Conservation (phyloP, 148 eudicot genomes). For the Heliosperma pusillum region DNA sequence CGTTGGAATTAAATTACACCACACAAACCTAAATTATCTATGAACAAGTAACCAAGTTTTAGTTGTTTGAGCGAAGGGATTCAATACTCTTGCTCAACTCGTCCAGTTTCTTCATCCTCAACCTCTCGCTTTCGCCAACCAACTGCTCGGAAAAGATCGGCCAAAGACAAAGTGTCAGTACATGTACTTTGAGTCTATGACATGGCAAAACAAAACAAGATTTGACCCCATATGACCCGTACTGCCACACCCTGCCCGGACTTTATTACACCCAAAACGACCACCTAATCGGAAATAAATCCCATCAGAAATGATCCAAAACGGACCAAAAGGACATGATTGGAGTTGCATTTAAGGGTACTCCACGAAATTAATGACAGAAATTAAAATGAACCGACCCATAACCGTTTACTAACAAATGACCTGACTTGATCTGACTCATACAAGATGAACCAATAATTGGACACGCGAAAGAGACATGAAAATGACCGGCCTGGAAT, state of each 20-base stretch:
- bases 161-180: not conserved
- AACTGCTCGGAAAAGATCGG: slow-evolving; percentile 39
- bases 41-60: slow-evolving; percentile 22
- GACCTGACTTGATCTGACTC: not conserved
- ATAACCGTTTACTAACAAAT: not conserved
- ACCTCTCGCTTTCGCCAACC: slow-evolving; percentile 76
- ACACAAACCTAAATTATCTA: slow-evolving; percentile 49
- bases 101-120: slow-evolving; percentile 84
- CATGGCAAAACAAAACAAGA: not conserved
- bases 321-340: not conserved
- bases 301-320: not conserved
- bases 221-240: not conserved
- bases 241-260: not conserved
- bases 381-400: not conserved
- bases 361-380: too few relatives aligned
- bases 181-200: not conserved
- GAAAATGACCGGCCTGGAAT: not conserved
- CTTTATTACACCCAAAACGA: not conserved
- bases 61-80: slow-evolving; percentile 35
- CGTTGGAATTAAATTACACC: slow-evolving; percentile 48
- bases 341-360: too few relatives aligned
- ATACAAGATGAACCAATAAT: not conserved
- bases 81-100: slow-evolving; percentile 87
- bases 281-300: not conserved
- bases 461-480: not conserved